A percentile compares a stretch with the other conserved stretches of the same genome.
Evolutionary conservation across 768 basidiomycete genomes (phyloP).

Genomic region (Lentinula lateritia): DNA sequence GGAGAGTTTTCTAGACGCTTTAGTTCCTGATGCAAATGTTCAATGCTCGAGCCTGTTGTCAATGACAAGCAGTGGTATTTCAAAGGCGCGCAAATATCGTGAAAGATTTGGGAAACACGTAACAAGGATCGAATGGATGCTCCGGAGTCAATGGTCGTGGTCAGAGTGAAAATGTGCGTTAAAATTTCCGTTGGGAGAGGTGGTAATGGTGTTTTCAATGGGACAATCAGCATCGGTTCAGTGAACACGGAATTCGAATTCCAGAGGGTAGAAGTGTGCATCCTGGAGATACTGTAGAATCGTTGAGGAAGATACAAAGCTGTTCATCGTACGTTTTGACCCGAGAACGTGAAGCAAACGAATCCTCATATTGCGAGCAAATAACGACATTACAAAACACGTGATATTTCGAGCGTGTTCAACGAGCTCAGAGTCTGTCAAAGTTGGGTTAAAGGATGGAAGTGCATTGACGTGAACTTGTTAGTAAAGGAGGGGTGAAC

Average conservation of each 20-base stretch:
- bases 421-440: too few relatives aligned
- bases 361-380: slow-evolving; percentile 1
- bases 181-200: background rate
- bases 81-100: slow-evolving; percentile 30
- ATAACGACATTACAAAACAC: slow-evolving; percentile 1
- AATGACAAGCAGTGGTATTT: slow-evolving; percentile 35
- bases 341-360: background rate
- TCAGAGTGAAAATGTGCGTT: background rate
- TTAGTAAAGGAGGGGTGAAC: background rate
- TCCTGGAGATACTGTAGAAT: background rate
- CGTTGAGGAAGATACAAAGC: background rate
- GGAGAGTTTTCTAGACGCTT: slow-evolving; percentile 21
- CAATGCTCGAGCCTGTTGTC: slow-evolving; percentile 21
- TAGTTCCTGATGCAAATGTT: slow-evolving; percentile 16
- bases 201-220: background rate
- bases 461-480: background rate
- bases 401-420: background rate
- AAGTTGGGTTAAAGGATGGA: background rate
- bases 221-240: background rate
- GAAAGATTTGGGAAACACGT: slow-evolving; percentile 34
- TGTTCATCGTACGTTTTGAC: background rate
- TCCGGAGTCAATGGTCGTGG: background rate
- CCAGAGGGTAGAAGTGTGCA: background rate
- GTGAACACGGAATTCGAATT: background rate
- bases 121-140: slow-evolving; percentile 23